Conservation (phyloP, 768 basidiomycete species). For the Suillus subalutaceus region DNA sequence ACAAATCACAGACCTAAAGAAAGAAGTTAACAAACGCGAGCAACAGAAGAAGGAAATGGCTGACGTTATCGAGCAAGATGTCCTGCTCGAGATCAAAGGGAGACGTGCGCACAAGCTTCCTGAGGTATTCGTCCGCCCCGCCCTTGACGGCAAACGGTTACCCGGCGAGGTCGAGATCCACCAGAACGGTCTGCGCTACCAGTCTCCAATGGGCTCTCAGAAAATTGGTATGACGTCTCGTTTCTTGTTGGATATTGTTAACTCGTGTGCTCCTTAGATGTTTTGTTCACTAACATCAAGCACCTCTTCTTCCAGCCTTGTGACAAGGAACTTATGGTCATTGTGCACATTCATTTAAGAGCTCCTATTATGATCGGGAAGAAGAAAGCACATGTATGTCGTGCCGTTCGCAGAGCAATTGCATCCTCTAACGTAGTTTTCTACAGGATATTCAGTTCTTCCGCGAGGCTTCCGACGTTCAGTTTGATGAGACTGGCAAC, state of each 20-base stretch:
- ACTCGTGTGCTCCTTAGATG: conserved; percentile 51
- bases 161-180: conserved; percentile 99
- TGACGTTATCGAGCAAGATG: conserved; percentile 95
- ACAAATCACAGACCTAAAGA: conserved; percentile 94
- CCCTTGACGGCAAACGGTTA: conserved; percentile 90
- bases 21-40: conserved; percentile 95
- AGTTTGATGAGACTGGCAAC: conserved; percentile 99
- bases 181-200: conserved; percentile 93
- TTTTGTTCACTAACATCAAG: conserved; percentile 96
- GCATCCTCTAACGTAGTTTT: conserved; percentile 10
- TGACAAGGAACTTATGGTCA: conserved; percentile 92
- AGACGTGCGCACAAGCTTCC: conserved; percentile 83
- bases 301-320: conserved; percentile 99
- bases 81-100: conserved; percentile 85
- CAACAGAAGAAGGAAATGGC: conserved; percentile 99
- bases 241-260: conserved; percentile 12
- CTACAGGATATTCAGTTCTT: conserved; percentile 94
- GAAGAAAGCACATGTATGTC: conserved; percentile 89
- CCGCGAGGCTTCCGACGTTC: conserved; percentile 95
- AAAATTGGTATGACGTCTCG: conserved; percentile 71
- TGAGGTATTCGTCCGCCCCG: conserved; percentile 92
- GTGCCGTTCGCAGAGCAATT: background rate
- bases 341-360: conserved; percentile 91
- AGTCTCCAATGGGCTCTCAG: conserved; percentile 83
- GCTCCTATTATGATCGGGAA: conserved; percentile 99